A percentile compares a stretch with the other conserved stretches of the same genome.
Conservation (phyloP, 202 grass and related monocot species). For the Bolboschoenoplectus hybrid region DNA sequence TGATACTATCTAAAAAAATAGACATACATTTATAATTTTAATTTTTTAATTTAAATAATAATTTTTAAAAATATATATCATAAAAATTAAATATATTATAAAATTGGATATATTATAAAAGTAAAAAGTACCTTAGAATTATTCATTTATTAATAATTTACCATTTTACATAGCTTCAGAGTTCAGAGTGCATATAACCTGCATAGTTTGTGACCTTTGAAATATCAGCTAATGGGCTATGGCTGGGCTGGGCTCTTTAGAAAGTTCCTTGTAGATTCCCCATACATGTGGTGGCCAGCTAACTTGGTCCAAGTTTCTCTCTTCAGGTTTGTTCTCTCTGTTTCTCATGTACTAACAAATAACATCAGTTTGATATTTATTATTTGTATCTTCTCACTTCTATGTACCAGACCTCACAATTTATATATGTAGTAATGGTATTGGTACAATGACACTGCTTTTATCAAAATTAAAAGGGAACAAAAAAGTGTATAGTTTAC, state of each 20-base stretch:
- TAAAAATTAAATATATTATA: no score
- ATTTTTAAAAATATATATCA: no score
- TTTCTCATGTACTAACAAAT: conserved; percentile 4
- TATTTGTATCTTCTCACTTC: not conserved
- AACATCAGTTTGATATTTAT: conserved; percentile 16
- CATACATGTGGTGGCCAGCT: conserved; percentile 87
- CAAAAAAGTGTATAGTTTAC: not conserved
- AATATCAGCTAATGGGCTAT: conserved; percentile 66
- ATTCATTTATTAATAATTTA: not conserved
- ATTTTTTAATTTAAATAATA: no score
- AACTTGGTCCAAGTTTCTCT: conserved; percentile 83
- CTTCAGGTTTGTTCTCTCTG: conserved; percentile 53
- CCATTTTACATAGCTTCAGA: not conserved
- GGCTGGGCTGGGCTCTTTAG: conserved; percentile 87
- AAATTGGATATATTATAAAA: no score
- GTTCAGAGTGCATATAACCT: not conserved
- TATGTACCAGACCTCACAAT: not conserved
- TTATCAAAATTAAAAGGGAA: not conserved
- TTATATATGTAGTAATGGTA: not conserved
- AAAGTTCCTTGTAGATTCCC: conserved; percentile 75
- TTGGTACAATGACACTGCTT: not conserved
- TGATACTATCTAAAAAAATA: no score
- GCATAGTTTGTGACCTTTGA: not conserved
- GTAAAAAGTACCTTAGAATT: no score
- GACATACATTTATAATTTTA: no score